These are phyloP conservation scores for Primulina huaijiensis DNA, from an alignment of 257 asterid species.

Conservation along the genomic window DNA sequence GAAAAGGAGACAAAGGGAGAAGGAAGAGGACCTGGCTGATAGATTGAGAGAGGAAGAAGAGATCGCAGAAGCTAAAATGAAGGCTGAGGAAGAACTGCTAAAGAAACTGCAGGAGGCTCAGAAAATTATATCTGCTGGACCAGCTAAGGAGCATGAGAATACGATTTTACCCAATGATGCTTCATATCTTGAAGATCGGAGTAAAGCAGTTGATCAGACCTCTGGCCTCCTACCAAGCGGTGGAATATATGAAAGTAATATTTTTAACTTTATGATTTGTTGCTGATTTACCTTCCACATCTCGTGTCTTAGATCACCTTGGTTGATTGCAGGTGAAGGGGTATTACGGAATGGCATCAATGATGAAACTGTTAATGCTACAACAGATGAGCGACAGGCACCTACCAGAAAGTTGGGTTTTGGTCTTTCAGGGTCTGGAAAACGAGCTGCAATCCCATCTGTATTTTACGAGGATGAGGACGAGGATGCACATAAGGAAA, in stretches of 20 bases:
- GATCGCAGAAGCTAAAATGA: constrained; percentile 64
- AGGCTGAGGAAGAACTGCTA: constrained; percentile 64
- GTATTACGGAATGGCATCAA: constrained; percentile 51
- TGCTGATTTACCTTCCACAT: constrained; percentile 11
- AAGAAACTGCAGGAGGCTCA: constrained; percentile 61
- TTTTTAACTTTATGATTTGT: constrained; percentile 7
- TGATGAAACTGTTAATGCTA: constrained; percentile 46
- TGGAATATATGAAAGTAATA: constrained; percentile 41
- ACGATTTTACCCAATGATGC: constrained; percentile 43
- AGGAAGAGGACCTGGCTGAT: constrained; percentile 85
- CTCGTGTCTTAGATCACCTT: constrained; percentile 22
- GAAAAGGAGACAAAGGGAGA: constrained; percentile 80
- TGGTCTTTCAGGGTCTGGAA: constrained; percentile 85
- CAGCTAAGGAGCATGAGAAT: constrained; percentile 40
- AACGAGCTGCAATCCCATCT: constrained; percentile 88
- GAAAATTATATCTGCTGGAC: constrained; percentile 39
- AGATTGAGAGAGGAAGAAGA: constrained; percentile 84
- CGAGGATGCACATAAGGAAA: constrained; percentile 87
- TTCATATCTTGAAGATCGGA: constrained; percentile 36
- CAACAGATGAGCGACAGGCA: constrained; percentile 49
- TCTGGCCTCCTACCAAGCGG: constrained; percentile 40
- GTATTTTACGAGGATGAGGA: constrained; percentile 89
- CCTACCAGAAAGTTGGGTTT: constrained; percentile 82
- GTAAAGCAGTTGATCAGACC: constrained; percentile 37
- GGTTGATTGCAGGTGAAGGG: constrained; percentile 50